Conservation (phyloP, 352 stramenopile genomes). For the Globisporangium polare region DNA sequence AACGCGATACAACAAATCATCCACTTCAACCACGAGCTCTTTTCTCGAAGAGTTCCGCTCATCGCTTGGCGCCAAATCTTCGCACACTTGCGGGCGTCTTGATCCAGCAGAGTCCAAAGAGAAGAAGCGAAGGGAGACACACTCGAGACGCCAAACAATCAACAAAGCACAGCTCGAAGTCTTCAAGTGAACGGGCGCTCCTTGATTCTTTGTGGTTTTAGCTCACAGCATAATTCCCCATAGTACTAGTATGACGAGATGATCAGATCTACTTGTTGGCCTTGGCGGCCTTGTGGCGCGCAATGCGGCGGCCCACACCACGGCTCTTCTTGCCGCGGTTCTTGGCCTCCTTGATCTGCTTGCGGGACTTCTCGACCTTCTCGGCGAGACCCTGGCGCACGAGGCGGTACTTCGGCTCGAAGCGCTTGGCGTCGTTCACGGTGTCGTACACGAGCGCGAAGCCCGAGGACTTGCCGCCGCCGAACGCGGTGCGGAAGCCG, state of each 20-base stretch:
- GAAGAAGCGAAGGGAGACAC: neutral
- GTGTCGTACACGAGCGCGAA: constrained; percentile 99
- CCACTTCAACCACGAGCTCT: neutral
- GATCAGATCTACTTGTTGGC: constrained; percentile 89
- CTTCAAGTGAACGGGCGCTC: constrained; percentile 8
- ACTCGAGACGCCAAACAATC: neutral
- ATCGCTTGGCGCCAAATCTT: neutral
- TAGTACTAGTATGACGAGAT: constrained; percentile 19
- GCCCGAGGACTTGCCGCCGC: constrained; percentile 96
- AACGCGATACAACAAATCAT: neutral
- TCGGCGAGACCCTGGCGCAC: constrained; percentile 89
- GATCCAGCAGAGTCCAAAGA: neutral
- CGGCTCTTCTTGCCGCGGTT: constrained; percentile 98
- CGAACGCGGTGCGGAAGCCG: constrained; percentile 97
- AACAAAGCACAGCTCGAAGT: neutral
- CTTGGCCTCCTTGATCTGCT: constrained; percentile 99
- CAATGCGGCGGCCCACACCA: constrained; percentile 96
- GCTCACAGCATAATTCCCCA: constrained; percentile 23
- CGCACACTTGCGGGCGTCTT: neutral
- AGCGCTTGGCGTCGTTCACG: constrained; percentile 97
- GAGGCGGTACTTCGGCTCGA: constrained; percentile 98
- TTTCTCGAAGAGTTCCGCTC: neutral
- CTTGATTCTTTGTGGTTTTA: constrained; percentile 18
- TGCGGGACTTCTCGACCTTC: constrained; percentile 97
- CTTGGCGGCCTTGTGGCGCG: constrained; percentile 99